Evolutionary conservation across 192 early-diverging fungal genomes (phyloP).

Genomic region (Linnemannia elongata): DNA sequence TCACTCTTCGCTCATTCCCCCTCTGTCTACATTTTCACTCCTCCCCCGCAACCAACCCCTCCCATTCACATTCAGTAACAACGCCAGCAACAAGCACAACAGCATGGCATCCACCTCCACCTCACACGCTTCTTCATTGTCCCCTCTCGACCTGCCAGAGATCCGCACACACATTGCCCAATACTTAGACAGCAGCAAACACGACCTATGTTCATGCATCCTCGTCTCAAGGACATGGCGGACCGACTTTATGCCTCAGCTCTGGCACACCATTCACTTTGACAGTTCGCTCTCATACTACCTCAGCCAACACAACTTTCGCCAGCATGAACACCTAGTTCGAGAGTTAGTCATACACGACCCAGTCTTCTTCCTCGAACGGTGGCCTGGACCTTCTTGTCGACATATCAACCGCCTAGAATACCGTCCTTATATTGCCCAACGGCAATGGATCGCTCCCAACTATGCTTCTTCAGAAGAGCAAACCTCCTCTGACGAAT

Average conservation of each 20-base stretch:
- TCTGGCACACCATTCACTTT: slow-evolving; percentile 18
- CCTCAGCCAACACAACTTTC: background rate
- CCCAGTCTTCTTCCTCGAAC: slow-evolving; percentile 1
- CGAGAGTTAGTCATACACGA: slow-evolving; percentile 8
- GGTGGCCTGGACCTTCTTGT: background rate
- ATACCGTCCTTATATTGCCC: slow-evolving; percentile 11
- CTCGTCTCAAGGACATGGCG: slow-evolving; percentile 21
- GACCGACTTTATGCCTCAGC: slow-evolving; percentile 8
- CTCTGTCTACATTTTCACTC: background rate
- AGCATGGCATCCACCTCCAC: background rate
- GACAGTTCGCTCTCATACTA: slow-evolving; percentile 1
- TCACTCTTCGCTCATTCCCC: background rate
- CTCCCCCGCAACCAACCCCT: background rate
- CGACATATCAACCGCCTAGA: slow-evolving; percentile 1
- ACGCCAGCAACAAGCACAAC: background rate
- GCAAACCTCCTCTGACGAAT: background rate
- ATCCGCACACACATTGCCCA: slow-evolving; percentile 11
- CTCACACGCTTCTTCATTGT: background rate
- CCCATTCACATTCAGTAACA: background rate
- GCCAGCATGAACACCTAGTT: slow-evolving; percentile 7
- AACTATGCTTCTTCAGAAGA: background rate
- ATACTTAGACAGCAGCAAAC: background rate
- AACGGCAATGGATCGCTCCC: background rate
- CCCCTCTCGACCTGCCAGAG: slow-evolving; percentile 13
- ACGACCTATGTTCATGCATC: slow-evolving; percentile 8